Evolutionary conservation across 306 rosid species (phyloP).

Genomic region (Vigna radiata): DNA sequence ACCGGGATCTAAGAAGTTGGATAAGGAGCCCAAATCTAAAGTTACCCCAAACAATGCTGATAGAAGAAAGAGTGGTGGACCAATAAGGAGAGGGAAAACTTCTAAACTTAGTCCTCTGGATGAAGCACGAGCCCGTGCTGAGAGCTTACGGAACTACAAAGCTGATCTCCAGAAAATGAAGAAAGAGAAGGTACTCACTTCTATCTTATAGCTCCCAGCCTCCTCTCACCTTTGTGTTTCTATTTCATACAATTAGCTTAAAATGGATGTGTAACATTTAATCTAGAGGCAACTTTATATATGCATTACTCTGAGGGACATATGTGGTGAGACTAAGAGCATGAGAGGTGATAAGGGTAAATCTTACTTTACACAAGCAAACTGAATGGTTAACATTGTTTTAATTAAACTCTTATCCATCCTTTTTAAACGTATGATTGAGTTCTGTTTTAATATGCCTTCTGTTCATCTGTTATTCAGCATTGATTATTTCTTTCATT

Average conservation of each 20-base stretch:
- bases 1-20: slow-evolving; percentile 63
- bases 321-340: neutral
- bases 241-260: slow-evolving; percentile 33
- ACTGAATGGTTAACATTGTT: neutral
- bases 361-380: neutral
- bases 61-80: slow-evolving; percentile 73
- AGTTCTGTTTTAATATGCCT: neutral
- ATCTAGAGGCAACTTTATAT: slow-evolving; percentile 30
- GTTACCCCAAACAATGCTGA: slow-evolving; percentile 58
- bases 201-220: slow-evolving; percentile 12
- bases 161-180: slow-evolving; percentile 98
- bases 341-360: neutral
- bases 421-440: slow-evolving; percentile 9
- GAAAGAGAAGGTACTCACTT: slow-evolving; percentile 85
- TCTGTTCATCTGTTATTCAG: slow-evolving; percentile 30
- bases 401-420: neutral
- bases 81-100: slow-evolving; percentile 84
- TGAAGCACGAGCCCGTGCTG: slow-evolving; percentile 97
- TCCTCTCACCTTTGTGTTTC: slow-evolving; percentile 1
- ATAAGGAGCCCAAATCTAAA: slow-evolving; percentile 74
- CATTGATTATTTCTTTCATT: slow-evolving; percentile 19
- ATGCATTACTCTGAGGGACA: neutral
- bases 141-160: slow-evolving; percentile 81
- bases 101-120: slow-evolving; percentile 92
- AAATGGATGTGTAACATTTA: slow-evolving; percentile 30